phyloP scores from a whole-genome alignment of 164 flowering plant genomes.

The Liquidambar formosana region DNA sequence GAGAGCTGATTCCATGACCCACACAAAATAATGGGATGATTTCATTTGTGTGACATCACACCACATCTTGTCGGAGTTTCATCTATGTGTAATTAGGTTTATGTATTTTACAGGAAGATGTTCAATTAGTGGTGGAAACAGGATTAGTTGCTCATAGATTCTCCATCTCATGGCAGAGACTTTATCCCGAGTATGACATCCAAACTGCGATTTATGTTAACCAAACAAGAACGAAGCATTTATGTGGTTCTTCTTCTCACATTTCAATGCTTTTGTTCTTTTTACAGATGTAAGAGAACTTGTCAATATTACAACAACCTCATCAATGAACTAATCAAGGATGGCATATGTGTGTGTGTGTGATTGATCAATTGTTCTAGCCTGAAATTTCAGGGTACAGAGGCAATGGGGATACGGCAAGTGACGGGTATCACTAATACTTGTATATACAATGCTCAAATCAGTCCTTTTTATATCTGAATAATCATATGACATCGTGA shows the following conservation, averaged over 20 bases:
- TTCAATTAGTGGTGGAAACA: slow-evolving; percentile 46
- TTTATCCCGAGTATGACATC: slow-evolving; percentile 49
- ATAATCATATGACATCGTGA: too few species aligned
- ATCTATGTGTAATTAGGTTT: background rate
- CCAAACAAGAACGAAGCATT: too few species aligned
- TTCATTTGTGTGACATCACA: too few species aligned
- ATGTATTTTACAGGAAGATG: slow-evolving; percentile 52
- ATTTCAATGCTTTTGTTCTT: background rate
- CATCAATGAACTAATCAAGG: slow-evolving; percentile 56
- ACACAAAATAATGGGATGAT: too few species aligned
- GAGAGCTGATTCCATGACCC: too few species aligned
- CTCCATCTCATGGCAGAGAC: slow-evolving; percentile 66
- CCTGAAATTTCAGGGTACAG: background rate
- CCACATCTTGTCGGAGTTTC: too few species aligned
- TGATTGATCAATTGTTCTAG: too few species aligned
- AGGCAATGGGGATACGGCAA: slow-evolving; percentile 47
- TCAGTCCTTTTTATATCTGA: too few species aligned
- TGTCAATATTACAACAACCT: slow-evolving; percentile 74
- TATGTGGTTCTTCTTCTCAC: background rate
- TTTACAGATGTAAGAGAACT: slow-evolving; percentile 70
- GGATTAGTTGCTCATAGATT: slow-evolving; percentile 58
- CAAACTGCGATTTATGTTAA: background rate
- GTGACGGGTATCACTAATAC: slow-evolving; percentile 64
- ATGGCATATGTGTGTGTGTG: too few species aligned
- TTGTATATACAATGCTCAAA: slow-evolving; percentile 29